These are phyloP conservation scores for Phallus indusiatus DNA, from an alignment of 768 basidiomycete genomes.

Conservation along the genomic window DNA sequence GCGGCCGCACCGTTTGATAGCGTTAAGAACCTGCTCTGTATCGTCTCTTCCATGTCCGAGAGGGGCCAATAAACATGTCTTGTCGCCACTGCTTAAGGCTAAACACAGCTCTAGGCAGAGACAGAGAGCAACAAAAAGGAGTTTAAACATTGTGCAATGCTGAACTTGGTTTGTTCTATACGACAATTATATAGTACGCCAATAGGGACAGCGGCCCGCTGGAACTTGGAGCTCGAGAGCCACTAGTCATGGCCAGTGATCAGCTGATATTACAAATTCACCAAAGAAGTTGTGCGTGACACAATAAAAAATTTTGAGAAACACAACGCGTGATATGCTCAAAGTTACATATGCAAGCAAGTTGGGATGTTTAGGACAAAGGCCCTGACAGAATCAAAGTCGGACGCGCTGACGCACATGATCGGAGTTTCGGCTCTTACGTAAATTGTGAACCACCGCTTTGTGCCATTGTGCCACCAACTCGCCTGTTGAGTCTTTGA, in stretches of 20 bases:
- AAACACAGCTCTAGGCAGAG: background rate
- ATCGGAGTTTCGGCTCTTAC: background rate
- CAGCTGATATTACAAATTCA: background rate
- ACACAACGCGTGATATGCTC: too few species aligned
- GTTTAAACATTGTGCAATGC: too few species aligned
- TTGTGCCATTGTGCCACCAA: too few species aligned
- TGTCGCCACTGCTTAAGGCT: background rate
- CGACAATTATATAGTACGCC: background rate
- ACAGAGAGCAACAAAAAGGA: background rate
- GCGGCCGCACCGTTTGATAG: conserved; percentile 40
- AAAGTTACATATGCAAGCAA: too few species aligned
- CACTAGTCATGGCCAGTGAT: background rate
- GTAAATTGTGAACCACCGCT: background rate
- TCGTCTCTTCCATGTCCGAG: conserved; percentile 32
- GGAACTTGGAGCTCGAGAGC: background rate
- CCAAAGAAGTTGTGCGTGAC: too few species aligned
- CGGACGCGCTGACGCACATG: background rate
- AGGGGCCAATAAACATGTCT: conserved; percentile 15
- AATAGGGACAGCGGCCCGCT: background rate
- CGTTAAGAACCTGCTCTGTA: conserved; percentile 35
- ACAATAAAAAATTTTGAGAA: too few species aligned
- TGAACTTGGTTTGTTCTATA: background rate
- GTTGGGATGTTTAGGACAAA: too few species aligned
- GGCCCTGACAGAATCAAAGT: too few species aligned
- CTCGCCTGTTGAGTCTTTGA: background rate